Conservation (phyloP, 2,329 filamentous ascomycete genomes). For the Stromatinia cepivora region DNA sequence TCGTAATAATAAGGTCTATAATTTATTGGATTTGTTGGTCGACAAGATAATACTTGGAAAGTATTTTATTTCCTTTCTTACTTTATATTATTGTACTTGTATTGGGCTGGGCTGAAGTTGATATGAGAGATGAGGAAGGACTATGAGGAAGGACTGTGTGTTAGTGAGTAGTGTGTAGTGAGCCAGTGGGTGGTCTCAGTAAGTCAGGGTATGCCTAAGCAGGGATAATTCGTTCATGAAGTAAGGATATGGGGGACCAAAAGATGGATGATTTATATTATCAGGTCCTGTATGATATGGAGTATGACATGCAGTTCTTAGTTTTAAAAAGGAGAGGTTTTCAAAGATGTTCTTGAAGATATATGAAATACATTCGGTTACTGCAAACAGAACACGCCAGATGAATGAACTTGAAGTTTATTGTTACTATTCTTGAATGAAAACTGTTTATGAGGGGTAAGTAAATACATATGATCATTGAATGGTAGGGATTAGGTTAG, state of each 20-base stretch:
- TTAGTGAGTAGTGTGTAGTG: not conserved
- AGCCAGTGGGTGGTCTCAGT: slow-evolving; percentile 2
- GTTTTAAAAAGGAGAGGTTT: not conserved
- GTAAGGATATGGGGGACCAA: not conserved
- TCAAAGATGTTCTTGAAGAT: not conserved
- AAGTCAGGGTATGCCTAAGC: no score
- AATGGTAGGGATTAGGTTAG: not conserved
- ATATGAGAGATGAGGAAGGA: not conserved
- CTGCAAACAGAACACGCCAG: not conserved
- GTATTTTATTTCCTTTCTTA: not conserved
- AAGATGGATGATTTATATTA: not conserved
- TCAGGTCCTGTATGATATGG: not conserved
- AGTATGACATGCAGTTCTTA: not conserved
- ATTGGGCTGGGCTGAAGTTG: slow-evolving; percentile 1
- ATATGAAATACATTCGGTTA: no score
- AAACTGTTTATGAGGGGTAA: not conserved
- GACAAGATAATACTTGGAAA: not conserved
- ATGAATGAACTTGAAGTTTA: not conserved
- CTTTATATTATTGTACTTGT: not conserved
- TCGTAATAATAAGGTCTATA: not conserved
- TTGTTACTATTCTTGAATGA: not conserved
- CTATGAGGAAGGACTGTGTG: not conserved
- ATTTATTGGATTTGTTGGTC: not conserved
- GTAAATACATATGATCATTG: not conserved
- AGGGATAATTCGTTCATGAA: slow-evolving; percentile 2